Evolutionary conservation across 2,329 filamentous ascomycete species (phyloP), one percentile per base, ranked within the genome.

Genomic region (Mycosphaerelloides madeirae): DNA sequence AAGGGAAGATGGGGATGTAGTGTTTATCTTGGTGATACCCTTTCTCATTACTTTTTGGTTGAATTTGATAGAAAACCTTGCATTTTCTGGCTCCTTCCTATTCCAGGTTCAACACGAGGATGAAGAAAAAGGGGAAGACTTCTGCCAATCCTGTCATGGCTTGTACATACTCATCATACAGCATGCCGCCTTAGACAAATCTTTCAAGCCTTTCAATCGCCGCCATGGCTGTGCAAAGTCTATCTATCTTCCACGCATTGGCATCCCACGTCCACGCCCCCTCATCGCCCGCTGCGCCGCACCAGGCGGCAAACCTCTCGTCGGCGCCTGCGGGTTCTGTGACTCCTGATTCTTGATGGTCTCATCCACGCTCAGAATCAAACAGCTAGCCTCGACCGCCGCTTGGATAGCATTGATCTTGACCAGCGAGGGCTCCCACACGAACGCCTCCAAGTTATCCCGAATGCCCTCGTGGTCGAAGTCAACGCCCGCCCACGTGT

Each of bases 341-440:
- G 87, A 95, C 74, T 97, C 90, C 74, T 98, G 88, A 70, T 98
- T 98, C 71, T 57, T 89, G 71, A 98, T 97, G 28, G 93, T 98
- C 80, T 98, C 93, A 65, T 98, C 93, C 44, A 98, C 93, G 59
- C 88, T 85, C 61, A 98, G 73, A 57, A 98, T 97, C 73, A 98
- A 72, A 73, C 93, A 98, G 57, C 85, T 86, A 16, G 93, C 93
- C 72, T 98, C 93, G 25, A 90, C 90, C 40, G 93, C 93, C 15
- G 93, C 91, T 73, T 95, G 89, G 54, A 98, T 85, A 56, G 93
- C 93, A 68, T 98, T 98, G 68, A 94, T 78, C 81, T 98, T 98
- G 65, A 98, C 87, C 53, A 97, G 75, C 37, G 87, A 85, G 5
- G 93, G 93, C 72, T 98, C 93, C 93, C 93, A 98, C 32, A 98